Conservation (phyloP, 2,329 filamentous ascomycete species). For the Mycogone perniciosa region DNA sequence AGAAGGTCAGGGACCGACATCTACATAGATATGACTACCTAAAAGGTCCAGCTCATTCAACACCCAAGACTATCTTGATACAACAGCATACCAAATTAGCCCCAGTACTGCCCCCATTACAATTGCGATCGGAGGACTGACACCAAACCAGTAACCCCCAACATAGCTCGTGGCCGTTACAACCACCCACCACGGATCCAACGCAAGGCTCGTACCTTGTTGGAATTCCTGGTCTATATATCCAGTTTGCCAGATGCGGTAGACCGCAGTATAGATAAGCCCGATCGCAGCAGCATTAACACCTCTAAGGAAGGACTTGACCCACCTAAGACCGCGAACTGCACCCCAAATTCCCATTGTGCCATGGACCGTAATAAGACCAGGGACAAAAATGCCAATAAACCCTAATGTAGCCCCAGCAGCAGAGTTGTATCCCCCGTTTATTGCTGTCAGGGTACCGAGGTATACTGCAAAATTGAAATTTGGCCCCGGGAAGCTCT, state of each 20-base stretch:
- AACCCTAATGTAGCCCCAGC: constrained; percentile 46
- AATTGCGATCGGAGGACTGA: no score
- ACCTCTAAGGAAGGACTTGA: constrained; percentile 46
- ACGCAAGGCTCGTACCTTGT: constrained; percentile 45
- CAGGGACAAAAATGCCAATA: constrained; percentile 47
- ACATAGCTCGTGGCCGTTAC: constrained; percentile 30
- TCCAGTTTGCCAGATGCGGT: constrained; percentile 56
- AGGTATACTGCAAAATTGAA: constrained; percentile 53
- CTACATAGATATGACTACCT: no score
- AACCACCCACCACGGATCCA: constrained; percentile 59
- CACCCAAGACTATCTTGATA: no score
- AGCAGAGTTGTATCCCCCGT: constrained; percentile 29
- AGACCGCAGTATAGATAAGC: constrained; percentile 57
- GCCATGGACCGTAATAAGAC: constrained; percentile 42
- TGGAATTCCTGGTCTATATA: constrained; percentile 45
- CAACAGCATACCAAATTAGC: no score
- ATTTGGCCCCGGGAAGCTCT: constrained; percentile 54
- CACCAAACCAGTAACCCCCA: no score
- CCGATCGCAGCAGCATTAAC: constrained; percentile 56
- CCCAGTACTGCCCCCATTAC: no score
- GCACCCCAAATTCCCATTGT: constrained; percentile 51
- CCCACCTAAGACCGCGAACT: constrained; percentile 38
- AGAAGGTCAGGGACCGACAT: no score
- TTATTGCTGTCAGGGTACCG: constrained; percentile 42
- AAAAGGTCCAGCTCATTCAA: no score